Evolutionary conservation across 495 filamentous ascomycete species (phyloP).

Genomic region (Neurospora africana): DNA sequence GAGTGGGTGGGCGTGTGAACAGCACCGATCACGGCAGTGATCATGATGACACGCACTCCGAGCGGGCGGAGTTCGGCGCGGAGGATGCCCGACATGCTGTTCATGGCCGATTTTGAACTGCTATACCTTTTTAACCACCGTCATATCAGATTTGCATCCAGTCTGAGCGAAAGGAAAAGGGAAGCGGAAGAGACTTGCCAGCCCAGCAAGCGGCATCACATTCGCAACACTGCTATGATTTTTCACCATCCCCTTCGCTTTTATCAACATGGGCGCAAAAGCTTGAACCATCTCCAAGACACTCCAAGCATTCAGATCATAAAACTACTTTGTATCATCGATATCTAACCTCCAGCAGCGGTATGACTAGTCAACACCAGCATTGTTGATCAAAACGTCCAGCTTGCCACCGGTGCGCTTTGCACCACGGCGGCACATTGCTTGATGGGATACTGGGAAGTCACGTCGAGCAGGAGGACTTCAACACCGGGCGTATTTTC

Average conservation of each 20-base stretch:
- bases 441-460: slow-evolving; percentile 27
- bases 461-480: slow-evolving; percentile 41
- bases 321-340: slow-evolving; percentile 30
- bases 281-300: slow-evolving; percentile 40
- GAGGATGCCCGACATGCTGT: slow-evolving; percentile 30
- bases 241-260: slow-evolving; percentile 35
- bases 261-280: slow-evolving; percentile 43
- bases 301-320: slow-evolving; percentile 45
- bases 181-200: slow-evolving; percentile 12
- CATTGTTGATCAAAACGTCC: slow-evolving; percentile 46
- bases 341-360: slow-evolving; percentile 36
- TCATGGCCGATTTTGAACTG: slow-evolving; percentile 40
- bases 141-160: not conserved
- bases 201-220: slow-evolving; percentile 1
- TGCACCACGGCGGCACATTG: slow-evolving; percentile 16
- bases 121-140: slow-evolving; percentile 27
- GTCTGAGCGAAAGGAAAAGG: not conserved
- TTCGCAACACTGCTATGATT: slow-evolving; percentile 37
- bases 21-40: slow-evolving; percentile 20
- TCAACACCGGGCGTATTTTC: slow-evolving; percentile 27
- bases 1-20: slow-evolving; percentile 8
- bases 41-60: slow-evolving; percentile 25
- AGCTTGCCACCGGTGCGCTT: slow-evolving; percentile 28
- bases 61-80: slow-evolving; percentile 43
- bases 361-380: slow-evolving; percentile 33